phyloP scores from a whole-genome alignment of 2,329 filamentous ascomycete species.

The Xylaria sp. region DNA sequence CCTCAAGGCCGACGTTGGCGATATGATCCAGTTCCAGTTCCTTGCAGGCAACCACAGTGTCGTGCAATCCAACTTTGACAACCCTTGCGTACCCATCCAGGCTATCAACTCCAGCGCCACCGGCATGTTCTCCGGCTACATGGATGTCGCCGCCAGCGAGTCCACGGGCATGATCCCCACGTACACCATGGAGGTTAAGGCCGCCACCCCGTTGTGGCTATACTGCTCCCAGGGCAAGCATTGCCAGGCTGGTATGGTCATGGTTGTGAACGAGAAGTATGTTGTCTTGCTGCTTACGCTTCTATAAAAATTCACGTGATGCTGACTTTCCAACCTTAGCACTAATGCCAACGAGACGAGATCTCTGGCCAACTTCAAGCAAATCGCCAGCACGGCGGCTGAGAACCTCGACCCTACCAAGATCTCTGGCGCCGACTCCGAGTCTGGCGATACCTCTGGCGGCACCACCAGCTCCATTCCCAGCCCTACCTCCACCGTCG shows the following conservation, averaged over 20 bases:
- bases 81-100: constrained; percentile 69
- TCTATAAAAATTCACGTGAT: background rate
- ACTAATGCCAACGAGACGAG: constrained; percentile 57
- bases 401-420: constrained; percentile 41
- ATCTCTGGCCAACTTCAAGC: constrained; percentile 57
- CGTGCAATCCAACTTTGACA: constrained; percentile 76
- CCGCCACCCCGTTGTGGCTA: constrained; percentile 75
- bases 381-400: constrained; percentile 42
- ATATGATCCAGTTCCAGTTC: constrained; percentile 72
- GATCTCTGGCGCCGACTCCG: constrained; percentile 27
- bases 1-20: constrained; percentile 66
- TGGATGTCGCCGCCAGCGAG: constrained; percentile 62
- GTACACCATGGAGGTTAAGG: constrained; percentile 73
- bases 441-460: constrained; percentile 1
- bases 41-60: constrained; percentile 76
- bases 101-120: constrained; percentile 53
- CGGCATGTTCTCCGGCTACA: constrained; percentile 71
- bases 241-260: constrained; percentile 76
- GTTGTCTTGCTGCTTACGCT: constrained; percentile 37
- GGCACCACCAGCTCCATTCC: constrained; percentile 26
- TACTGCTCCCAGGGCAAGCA: constrained; percentile 78
- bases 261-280: constrained; percentile 78
- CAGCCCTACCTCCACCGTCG: constrained; percentile 22
- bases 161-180: constrained; percentile 62
- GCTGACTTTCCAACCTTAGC: constrained; percentile 38